Conservation (phyloP, 164 flowering plant genomes). For the Magnolia officinalis region DNA sequence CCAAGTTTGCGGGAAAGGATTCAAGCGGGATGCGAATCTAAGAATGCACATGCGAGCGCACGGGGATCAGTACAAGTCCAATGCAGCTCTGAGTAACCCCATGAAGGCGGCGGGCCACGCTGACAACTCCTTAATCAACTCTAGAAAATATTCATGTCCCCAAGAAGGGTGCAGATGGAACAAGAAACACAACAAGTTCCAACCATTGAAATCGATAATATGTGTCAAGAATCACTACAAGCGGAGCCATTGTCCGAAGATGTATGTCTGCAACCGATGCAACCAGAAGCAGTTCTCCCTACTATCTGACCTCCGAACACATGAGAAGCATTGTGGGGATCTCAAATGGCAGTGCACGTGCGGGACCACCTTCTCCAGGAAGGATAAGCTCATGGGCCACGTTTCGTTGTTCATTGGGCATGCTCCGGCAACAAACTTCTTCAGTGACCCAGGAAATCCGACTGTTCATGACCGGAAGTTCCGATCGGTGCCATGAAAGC, state of each 20-base stretch:
- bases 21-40: constrained; percentile 76
- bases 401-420: constrained; percentile 64
- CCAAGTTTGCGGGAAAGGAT: constrained; percentile 72
- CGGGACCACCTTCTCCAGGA: constrained; percentile 76
- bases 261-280: constrained; percentile 74
- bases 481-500: too few relatives aligned
- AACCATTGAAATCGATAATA: constrained; percentile 74
- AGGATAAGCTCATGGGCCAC: constrained; percentile 85
- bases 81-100: constrained; percentile 48
- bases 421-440: constrained; percentile 25
- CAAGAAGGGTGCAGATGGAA: constrained; percentile 78
- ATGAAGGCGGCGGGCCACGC: constrained; percentile 13
- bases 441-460: constrained; percentile 1
- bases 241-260: constrained; percentile 79
- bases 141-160: constrained; percentile 71
- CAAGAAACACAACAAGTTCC: constrained; percentile 65
- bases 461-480: neutral
- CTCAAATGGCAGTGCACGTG: constrained; percentile 79
- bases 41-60: constrained; percentile 95
- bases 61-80: constrained; percentile 65
- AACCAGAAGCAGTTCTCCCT: constrained; percentile 69
- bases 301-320: constrained; percentile 71
- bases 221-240: constrained; percentile 84
- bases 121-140: constrained; percentile 1
- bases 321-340: constrained; percentile 85